Conservation (phyloP, 257 asterid genomes). For the Solanum clarkiae region DNA sequence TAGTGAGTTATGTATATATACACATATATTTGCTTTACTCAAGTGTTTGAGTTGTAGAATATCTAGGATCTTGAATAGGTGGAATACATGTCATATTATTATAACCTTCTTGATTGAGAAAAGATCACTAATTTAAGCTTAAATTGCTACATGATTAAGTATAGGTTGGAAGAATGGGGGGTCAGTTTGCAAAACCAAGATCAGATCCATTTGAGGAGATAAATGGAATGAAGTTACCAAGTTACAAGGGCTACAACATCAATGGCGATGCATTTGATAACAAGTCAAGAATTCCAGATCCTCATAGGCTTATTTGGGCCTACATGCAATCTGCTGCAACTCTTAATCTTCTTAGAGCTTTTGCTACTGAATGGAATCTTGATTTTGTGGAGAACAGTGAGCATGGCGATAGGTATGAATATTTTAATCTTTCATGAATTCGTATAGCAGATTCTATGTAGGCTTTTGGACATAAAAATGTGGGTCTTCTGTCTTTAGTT, state of each 20-base stretch:
- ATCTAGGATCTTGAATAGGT: not conserved
- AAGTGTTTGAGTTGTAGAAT: not conserved
- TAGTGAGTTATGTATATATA: not conserved
- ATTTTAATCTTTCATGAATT: not conserved
- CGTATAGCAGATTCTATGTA: not conserved
- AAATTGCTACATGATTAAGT: not conserved
- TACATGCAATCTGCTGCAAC: conserved; percentile 74
- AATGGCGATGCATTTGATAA: conserved; percentile 55
- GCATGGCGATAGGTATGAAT: conserved; percentile 68
- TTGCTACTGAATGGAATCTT: conserved; percentile 77
- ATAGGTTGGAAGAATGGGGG: conserved; percentile 84
- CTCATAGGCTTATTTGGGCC: conserved; percentile 68
- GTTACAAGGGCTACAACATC: conserved; percentile 74
- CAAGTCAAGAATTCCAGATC: conserved; percentile 61
- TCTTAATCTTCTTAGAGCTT: conserved; percentile 67
- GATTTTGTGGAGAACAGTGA: conserved; percentile 70
- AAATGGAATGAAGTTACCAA: conserved; percentile 67
- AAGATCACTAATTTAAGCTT: not conserved
- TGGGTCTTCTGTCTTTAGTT: not conserved
- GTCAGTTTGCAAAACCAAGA: conserved; percentile 73
- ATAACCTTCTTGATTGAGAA: not conserved
- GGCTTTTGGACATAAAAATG: not conserved
- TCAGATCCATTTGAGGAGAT: conserved; percentile 44
- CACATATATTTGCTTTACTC: not conserved
- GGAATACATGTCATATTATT: not conserved